Evolutionary conservation across 2,329 filamentous ascomycete species (phyloP).

Genomic region (Verticillium longisporum): DNA sequence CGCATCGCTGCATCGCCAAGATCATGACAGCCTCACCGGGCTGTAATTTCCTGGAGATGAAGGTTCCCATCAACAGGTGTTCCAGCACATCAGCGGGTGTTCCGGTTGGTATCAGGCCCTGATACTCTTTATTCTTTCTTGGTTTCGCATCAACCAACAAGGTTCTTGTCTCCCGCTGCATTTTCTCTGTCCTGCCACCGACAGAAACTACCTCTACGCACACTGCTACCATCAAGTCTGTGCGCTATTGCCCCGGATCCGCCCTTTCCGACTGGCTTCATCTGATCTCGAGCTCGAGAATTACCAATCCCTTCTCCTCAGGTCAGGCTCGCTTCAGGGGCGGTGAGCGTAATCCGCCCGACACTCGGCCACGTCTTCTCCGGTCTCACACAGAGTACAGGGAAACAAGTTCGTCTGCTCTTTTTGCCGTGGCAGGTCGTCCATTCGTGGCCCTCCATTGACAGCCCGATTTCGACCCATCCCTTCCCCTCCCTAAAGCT

Average conservation of each 20-base stretch:
- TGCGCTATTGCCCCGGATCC: neutral
- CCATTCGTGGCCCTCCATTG: neutral
- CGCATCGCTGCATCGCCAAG: neutral
- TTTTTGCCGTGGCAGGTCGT: neutral
- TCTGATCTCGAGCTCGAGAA: neutral
- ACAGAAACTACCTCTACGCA: neutral
- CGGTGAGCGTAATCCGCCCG: neutral
- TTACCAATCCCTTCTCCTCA: neutral
- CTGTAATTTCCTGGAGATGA: neutral
- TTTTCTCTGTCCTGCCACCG: neutral
- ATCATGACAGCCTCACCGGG: neutral
- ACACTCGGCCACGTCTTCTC: neutral
- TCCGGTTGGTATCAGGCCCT: neutral
- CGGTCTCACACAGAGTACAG: neutral
- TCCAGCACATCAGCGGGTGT: neutral
- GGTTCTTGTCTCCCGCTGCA: too few species aligned
- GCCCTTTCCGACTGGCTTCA: neutral
- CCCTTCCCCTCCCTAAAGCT: neutral
- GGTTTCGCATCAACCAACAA: neutral
- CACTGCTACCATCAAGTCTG: neutral
- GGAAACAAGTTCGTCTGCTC: neutral
- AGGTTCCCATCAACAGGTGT: neutral
- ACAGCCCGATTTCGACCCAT: neutral
- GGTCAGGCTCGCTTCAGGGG: neutral
- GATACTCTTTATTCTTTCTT: too few species aligned